Evolutionary conservation across 805 yeast genomes (phyloP).

Genomic region (Suhomyces kilbournensis): DNA sequence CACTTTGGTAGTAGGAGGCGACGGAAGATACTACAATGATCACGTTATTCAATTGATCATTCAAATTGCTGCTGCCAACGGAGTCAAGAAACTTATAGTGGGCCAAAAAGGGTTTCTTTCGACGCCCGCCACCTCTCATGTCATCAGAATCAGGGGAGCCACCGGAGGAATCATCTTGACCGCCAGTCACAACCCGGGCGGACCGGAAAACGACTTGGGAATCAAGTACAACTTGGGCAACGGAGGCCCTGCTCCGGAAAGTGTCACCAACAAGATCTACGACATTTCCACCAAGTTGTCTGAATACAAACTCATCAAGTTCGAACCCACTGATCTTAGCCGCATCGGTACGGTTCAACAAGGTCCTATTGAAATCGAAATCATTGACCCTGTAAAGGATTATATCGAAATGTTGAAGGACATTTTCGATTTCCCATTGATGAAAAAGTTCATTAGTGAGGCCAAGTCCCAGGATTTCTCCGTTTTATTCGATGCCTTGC

Average conservation of each 20-base stretch:
- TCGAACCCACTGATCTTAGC: conserved; percentile 64
- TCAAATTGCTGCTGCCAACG: conserved; percentile 85
- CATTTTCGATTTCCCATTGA: conserved; percentile 84
- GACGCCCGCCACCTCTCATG: conserved; percentile 95
- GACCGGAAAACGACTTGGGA: conserved; percentile 87
- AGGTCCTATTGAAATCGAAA: conserved; percentile 69
- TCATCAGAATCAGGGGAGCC: conserved; percentile 69
- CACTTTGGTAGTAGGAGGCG: conserved; percentile 91
- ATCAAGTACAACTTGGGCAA: conserved; percentile 92
- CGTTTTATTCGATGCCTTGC: conserved; percentile 82
- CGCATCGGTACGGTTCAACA: conserved; percentile 47
- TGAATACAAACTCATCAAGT: conserved; percentile 57
- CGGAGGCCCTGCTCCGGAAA: conserved; percentile 98
- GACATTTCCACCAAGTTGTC: conserved; percentile 59
- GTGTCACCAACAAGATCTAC: conserved; percentile 84
- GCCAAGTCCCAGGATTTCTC: conserved; percentile 54
- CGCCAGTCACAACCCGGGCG: conserved; percentile 98
- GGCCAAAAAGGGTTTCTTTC: conserved; percentile 88
- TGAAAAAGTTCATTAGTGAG: conserved; percentile 61
- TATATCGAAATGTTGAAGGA: conserved; percentile 76
- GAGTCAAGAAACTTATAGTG: conserved; percentile 76
- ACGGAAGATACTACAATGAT: conserved; percentile 89
- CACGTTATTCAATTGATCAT: conserved; percentile 78
- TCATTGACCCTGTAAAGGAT: conserved; percentile 77
- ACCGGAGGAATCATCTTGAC: conserved; percentile 97